Conservation (phyloP, 768 basidiomycete species). For the Russula sp. region DNA sequence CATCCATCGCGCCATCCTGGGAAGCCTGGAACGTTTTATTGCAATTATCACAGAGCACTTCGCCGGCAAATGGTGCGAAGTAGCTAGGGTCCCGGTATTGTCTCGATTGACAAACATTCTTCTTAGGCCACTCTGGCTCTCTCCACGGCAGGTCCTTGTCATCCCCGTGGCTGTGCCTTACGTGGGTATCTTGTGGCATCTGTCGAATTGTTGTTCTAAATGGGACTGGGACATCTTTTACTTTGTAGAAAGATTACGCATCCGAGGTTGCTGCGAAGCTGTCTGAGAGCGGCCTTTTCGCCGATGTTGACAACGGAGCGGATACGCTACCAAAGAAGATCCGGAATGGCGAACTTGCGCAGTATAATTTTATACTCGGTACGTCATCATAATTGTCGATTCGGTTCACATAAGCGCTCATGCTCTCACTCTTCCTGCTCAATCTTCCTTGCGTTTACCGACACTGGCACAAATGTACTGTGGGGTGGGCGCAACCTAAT, state of each 20-base stretch:
- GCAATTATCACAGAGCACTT: slow-evolving; percentile 97
- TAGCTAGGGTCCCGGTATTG: neutral
- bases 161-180: slow-evolving; percentile 89
- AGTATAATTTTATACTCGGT: slow-evolving; percentile 98
- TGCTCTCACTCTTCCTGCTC: neutral
- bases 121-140: slow-evolving; percentile 93
- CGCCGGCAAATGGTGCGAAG: slow-evolving; percentile 87
- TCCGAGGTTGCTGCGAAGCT: slow-evolving; percentile 69
- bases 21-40: slow-evolving; percentile 91
- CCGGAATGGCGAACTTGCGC: slow-evolving; percentile 92
- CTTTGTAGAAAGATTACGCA: slow-evolving; percentile 81
- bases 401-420: neutral
- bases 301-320: slow-evolving; percentile 87
- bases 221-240: neutral
- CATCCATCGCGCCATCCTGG: slow-evolving; percentile 95
- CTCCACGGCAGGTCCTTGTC: slow-evolving; percentile 91
- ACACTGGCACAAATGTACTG: neutral
- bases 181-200: slow-evolving; percentile 44
- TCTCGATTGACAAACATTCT: neutral
- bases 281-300: slow-evolving; percentile 65
- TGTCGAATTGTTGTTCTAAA: neutral
- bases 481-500: neutral
- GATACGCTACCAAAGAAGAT: slow-evolving; percentile 97
- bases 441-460: neutral
- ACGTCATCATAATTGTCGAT: slow-evolving; percentile 27